Evolutionary conservation across 2,329 filamentous ascomycete genomes (phyloP), one percentile per base, ranked within the genome.

Genomic region (Stromatinia cepivora): DNA sequence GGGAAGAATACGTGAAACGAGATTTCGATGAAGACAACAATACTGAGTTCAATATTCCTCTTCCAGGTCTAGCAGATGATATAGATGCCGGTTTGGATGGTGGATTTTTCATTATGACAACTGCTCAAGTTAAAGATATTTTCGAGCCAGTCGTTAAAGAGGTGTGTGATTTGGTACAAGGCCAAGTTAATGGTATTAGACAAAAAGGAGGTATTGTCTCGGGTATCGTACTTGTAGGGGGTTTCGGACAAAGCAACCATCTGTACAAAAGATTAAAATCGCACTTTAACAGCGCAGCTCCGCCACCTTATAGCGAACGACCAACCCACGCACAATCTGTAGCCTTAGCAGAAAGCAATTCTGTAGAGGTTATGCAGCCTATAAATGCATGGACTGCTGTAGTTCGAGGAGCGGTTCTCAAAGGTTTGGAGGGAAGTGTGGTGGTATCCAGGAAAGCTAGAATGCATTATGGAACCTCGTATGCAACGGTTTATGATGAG

Each of bases 311-410:
- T 76, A 91, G 87, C 52, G 89, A 92, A 79, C 81, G 86, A 45
- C 90, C 91, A 7, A 92, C 90, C 0, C 90, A 92, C 73, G 85
- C 86, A 4, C 84, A 82, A 68, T 81, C 80, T 11, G 80, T 76
- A 17, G 79, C 84, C 2, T 76, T 84, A 34, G 80, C 82, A 42
- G 83, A 85, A 62, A 81, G 83, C 46, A 84, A 84, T 6, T 87
- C 86, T 1, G 89, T 94, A 52, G 90, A 93, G 79, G 90, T 94
- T 39, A 92, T 94, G 86, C 91, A 94, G 79, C 90, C 91, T 0
- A 85, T 93, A 66, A 92, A 94, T 77, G 90, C 91, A 1, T 93
- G 91, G 91, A 93, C 91, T 10, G 90, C 91, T 0, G 91, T 93
- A 2, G 91, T 94, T 7, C 84, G 92, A 70, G 92, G 92, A 9